phyloP scores from a whole-genome alignment of 148 eudicot genomes.

The Diospyros lotus region DNA sequence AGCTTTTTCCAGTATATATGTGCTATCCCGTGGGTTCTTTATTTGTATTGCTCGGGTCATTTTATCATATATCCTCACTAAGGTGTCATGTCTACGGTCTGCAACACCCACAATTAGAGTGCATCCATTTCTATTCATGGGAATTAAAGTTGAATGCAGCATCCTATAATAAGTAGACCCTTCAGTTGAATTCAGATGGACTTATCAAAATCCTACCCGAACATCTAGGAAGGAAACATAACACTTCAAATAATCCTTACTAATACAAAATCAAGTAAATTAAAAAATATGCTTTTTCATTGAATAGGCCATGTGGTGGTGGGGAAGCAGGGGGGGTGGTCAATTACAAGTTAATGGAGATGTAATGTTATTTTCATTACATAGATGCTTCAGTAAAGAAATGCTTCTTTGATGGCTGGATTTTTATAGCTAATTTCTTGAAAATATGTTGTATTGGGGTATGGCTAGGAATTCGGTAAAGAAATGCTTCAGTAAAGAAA shows the following conservation, averaged over 20 bases:
- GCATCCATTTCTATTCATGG: too few relatives aligned
- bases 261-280: too few relatives aligned
- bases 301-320: not conserved
- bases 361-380: not conserved
- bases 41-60: too few relatives aligned
- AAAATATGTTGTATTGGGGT: not conserved
- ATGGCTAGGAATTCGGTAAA: not conserved
- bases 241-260: not conserved
- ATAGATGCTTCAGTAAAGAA: not conserved
- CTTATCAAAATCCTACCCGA: constrained; percentile 4
- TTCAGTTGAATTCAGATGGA: constrained; percentile 18
- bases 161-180: constrained; percentile 19
- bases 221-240: constrained; percentile 20
- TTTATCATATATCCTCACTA: not conserved
- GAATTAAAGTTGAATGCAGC: constrained; percentile 23
- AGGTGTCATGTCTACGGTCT: too few relatives aligned
- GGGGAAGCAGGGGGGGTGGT: not conserved
- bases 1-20: too few relatives aligned
- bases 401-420: not conserved
- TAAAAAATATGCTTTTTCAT: not conserved
- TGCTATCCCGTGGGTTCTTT: too few relatives aligned
- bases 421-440: not conserved
- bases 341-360: not conserved
- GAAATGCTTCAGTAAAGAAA: not conserved
- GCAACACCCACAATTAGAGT: too few relatives aligned